Evolutionary conservation across 306 rosid species (phyloP), one percentile per base, ranked within the genome.

Genomic region (Leucaena leucocephala): DNA sequence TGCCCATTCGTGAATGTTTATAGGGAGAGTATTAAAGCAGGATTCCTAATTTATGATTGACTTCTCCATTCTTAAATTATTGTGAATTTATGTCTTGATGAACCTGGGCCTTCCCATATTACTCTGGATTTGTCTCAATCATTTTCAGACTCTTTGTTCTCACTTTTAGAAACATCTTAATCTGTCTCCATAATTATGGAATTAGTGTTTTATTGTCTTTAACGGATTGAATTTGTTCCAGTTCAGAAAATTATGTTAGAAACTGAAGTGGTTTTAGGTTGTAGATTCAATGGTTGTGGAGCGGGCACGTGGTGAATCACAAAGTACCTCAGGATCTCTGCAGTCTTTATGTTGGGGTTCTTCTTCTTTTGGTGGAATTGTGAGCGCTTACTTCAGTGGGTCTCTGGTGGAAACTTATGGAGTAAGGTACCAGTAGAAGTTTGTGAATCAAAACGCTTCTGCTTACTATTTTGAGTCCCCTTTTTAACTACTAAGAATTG

Each of bases 271-370:
- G 76, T 75, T 90, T 80, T 82, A 95, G 99, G 99, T 96, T 79
- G 99, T 96, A 82, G 99, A 96, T 89, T 96, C 99, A 81, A 93
- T 96, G 99, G 99, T 96, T 39, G 99, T 96, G 61, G 99, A 96
- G 91, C 92, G 99, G 85, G 96, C 99, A 72, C 99, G 99, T 78
- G 99, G 99, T 64, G 99, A 96, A 85, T 96, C 99, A 73, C 99
- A 96, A 86, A 93, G 97, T 84, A 89, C 88, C 80, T 91, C 98
- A 8, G 99, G 99, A 57, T 96, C 99, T 80, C 97, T 96, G 76
- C 99, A 96, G 75, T 96, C 99, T 44, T 90, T 93, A 80, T 96
- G 99, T 79, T 96, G 99, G 99, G 99, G 99, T 74, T 95, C 99
- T 76, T 91, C 98, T 2, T 94, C 99, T 76, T 87, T 91, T 84